phyloP scores from a whole-genome alignment of 2,329 filamentous ascomycete species.

The Talaromyces sp. region DNA sequence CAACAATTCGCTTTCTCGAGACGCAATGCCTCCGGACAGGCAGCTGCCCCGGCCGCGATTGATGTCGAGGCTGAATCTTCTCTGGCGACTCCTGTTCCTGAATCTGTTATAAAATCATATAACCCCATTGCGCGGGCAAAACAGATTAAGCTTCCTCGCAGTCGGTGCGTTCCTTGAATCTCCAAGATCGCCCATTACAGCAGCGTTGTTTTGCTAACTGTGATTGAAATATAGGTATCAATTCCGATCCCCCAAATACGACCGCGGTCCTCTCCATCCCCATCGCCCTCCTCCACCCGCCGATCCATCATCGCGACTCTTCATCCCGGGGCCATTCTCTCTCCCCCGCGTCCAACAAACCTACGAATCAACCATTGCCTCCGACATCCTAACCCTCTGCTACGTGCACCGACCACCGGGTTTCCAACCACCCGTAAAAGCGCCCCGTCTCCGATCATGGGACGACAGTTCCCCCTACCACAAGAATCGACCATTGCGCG shows the following conservation, averaged over 20 bases:
- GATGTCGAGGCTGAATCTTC: constrained; percentile 53
- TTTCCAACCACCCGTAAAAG: constrained; percentile 57
- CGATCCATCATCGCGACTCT: constrained; percentile 83
- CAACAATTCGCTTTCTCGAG: constrained; percentile 35
- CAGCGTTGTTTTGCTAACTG: too few relatives aligned
- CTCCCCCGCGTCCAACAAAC: constrained; percentile 85
- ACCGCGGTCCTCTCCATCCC: constrained; percentile 89
- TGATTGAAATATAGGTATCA: constrained; percentile 67
- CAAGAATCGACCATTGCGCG: constrained; percentile 82
- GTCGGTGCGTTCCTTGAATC: constrained; percentile 47
- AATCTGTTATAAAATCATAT: constrained; percentile 48
- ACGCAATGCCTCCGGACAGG: constrained; percentile 50
- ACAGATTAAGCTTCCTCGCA: constrained; percentile 48
- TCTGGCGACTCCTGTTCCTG: constrained; percentile 37
- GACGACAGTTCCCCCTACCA: constrained; percentile 90
- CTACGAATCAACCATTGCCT: constrained; percentile 78
- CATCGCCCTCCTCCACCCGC: constrained; percentile 84
- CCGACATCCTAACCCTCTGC: constrained; percentile 83
- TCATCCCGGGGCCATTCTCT: constrained; percentile 87
- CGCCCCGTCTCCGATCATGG: constrained; percentile 76
- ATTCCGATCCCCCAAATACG: constrained; percentile 90
- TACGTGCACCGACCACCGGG: constrained; percentile 86
- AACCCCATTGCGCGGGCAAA: constrained; percentile 51
- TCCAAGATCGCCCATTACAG: too few relatives aligned
- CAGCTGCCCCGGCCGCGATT: constrained; percentile 36